Base-by-base conservation (phyloP, 495 filamentous ascomycete genomes). In the Xylaria acuta region DNA sequence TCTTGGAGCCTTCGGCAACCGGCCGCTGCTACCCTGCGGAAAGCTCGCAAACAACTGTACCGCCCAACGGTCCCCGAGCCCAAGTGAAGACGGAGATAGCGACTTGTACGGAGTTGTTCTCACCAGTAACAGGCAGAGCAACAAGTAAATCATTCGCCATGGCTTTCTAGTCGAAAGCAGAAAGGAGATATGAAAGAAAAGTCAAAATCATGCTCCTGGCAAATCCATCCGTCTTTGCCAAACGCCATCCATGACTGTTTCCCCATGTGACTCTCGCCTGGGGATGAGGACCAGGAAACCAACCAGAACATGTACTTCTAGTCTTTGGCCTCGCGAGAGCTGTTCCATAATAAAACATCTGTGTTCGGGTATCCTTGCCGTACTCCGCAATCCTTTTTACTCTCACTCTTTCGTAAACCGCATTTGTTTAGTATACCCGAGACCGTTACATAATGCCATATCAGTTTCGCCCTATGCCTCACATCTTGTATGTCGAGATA, bases 371-470 rank as follows among this genome's bases (percentile, higher is more conserved):
- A 79, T 79, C 75, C 77, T 75, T 75, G 67, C 77, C 77, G 73
- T 68, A 73, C 58, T 63, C 64, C 65, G 40, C 64, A 43, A 36
- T 73, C 70, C 70, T 38, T 66, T 72, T 79, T 76, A 67, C 77
- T 75, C 73, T 47, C 71, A 66, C 76, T 67, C 51, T 75, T 75
- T 74, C 73, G 66, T 74, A 71, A 74, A 30, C 64, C 74, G 75
- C 72, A 72, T 70, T 76, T 78, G 75, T 79, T 76, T 79, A 76
- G 74, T 79, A 79, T 79, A 79, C 70, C 75, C 77, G 69, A 73
- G 36, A 63, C 71, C 64, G 67, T 73, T 68, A 73, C 64, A 62
- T 41, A 54, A 73, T 68, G 56, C 71, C 54, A 43, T 69, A 36
- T 38, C 71, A 63, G 64, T 73, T 64, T 67, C 58, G 64, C 65